phyloP scores from a whole-genome alignment of 176 grass and related monocot species.

The Coix lacrymajobi region DNA sequence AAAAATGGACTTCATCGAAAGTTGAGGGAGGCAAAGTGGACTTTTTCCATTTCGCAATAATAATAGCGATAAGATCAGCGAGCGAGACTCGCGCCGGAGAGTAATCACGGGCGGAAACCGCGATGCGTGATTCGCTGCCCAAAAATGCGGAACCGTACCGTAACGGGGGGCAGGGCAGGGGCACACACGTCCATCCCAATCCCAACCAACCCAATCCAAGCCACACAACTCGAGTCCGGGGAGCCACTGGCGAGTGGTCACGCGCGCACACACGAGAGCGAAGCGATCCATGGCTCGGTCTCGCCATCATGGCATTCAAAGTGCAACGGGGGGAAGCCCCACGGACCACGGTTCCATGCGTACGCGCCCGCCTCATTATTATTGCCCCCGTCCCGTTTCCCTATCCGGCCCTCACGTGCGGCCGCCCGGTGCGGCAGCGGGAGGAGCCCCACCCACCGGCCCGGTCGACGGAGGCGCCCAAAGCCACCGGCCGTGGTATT shows the following conservation, averaged over 20 bases:
- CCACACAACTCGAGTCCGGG: background rate
- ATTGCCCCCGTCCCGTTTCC: slow-evolving; percentile 5
- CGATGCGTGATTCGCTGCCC: background rate
- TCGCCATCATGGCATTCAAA: slow-evolving; percentile 43
- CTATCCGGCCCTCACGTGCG: slow-evolving; percentile 32
- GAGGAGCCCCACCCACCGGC: background rate
- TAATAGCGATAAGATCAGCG: background rate
- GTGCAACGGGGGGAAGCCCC: slow-evolving; percentile 16
- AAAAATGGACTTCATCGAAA: too few species aligned
- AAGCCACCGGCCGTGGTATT: too few species aligned
- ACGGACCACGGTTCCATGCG: slow-evolving; percentile 31
- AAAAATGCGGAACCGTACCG: slow-evolving; percentile 13
- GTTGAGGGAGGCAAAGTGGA: too few species aligned
- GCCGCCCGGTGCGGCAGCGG: background rate
- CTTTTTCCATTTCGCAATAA: too few species aligned
- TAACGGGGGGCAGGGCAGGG: background rate
- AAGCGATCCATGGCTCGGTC: too few species aligned
- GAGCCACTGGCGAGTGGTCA: background rate
- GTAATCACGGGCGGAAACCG: background rate
- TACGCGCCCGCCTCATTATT: slow-evolving; percentile 8
- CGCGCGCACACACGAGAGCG: background rate
- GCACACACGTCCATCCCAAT: background rate
- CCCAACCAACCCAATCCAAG: background rate
- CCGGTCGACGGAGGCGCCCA: background rate
- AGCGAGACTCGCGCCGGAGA: background rate